Evolutionary conservation across 2,329 filamentous ascomycete genomes (phyloP), one percentile per base, ranked within the genome.

Genomic region (Beauveria medogensis): DNA sequence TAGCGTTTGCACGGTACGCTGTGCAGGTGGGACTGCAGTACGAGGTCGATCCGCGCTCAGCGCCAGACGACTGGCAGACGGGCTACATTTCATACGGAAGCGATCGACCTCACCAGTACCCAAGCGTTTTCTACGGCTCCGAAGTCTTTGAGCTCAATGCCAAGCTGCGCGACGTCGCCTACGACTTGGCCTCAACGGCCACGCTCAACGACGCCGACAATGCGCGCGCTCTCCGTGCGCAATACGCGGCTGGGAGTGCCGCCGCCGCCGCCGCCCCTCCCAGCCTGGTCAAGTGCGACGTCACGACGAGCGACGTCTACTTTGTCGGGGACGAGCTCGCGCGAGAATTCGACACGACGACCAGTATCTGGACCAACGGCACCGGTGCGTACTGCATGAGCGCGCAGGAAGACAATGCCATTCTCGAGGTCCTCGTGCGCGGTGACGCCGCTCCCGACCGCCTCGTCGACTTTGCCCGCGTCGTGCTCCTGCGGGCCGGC

Each of bases 1-100:
- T 90, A 0, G 86, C 86, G 1, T 83, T 92, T 59, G 82, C 85
- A 43, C 81, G 83, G 24, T 92, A 85, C 68, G 83, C 87, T 0
- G 80, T 92, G 5, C 89, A 92, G 69, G 87, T 91, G 3, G 88
- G 85, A 0, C 76, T 91, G 58, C 88, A 92, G 71, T 89, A 91
- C 65, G 89, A 92, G 71, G 83, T 92, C 63, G 88, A 91, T 66
- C 75, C 82, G 1, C 82, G 88, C 40, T 87, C 90, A 63, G 82
- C 90, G 40, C 86, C 87, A 0, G 68, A 69, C 2, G 86, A 85
- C 70, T 90, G 81, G 73, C 75, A 80, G 1, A 88, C 86, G 0
- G 87, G 88, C 5, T 91, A 91, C 70, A 78, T 91, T 34, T 81
- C 86, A 1, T 85, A 84, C 67, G 88, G 86, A 18, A 77, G 80